Base-by-base conservation (phyloP, 2,329 filamentous ascomycete species). In the Fusarium caatingaense region DNA sequence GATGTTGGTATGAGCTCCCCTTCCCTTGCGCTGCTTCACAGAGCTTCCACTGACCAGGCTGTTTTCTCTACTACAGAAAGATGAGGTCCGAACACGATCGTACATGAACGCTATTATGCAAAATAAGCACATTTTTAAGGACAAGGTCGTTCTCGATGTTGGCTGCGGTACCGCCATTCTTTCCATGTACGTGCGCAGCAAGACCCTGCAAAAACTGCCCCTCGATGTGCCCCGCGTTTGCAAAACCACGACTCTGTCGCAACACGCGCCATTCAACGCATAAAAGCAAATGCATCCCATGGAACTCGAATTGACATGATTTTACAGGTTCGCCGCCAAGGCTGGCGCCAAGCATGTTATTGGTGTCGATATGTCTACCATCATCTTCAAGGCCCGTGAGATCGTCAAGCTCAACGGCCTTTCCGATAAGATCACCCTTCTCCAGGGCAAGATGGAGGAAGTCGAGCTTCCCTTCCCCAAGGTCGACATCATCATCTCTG, bases 381-480 rank as follows among this genome's bases (percentile, higher is more conserved):
- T 99, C 82, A 98, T 99, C 83, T 93, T 97, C 84, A 99, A 99
- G 87, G 96, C 96, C 46, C 91, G 90, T 77, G 93, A 98, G 86
- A 99, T 99, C 72, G 96, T 98, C 78, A 90, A 90, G 79, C 88
- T 87, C 74, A 99, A 99, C 81, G 94, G 95, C 75, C 90, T 99
- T 87, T 88, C 91, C 56, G 92, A 95, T 84, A 97, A 97, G 88
- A 98, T 99, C 81, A 98, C 96, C 56, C 89, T 99, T 64, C 89
- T 99, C 71, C 96, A 98, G 85, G 96, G 96, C 80, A 99, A 99
- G 89, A 99, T 99, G 96, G 96, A 99, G 85, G 96, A 99, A 84
- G 94, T 99, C 47, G 86, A 92, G 78, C 86, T 99, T 68, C 96
- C 96, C 21, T 97, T 92, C 83, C 92, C 93, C 77, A 93, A 98